Evolutionary conservation across 1,284 basidiomycete species (phyloP).

Genomic region (Fomitopsis palustris): DNA sequence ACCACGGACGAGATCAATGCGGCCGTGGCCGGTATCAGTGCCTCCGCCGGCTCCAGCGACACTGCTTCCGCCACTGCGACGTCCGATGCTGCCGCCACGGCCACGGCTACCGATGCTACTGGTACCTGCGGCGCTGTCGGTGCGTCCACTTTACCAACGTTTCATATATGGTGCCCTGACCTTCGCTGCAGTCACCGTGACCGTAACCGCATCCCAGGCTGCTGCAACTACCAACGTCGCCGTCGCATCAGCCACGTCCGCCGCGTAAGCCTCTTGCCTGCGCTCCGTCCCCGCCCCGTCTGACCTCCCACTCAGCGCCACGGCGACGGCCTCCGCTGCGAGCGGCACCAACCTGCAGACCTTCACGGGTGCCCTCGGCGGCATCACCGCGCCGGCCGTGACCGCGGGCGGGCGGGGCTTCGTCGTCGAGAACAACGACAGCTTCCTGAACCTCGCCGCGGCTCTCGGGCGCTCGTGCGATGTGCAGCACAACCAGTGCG

Average conservation of each 20-base stretch:
- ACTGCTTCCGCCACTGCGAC: slow-evolving; percentile 6
- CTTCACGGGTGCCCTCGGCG: slow-evolving; percentile 53
- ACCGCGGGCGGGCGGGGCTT: slow-evolving; percentile 45
- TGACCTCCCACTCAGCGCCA: not conserved
- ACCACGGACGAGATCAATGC: slow-evolving; percentile 57
- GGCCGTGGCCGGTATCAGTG: slow-evolving; percentile 37
- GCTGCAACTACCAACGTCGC: slow-evolving; percentile 19
- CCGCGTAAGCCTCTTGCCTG: slow-evolving; percentile 17
- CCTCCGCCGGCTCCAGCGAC: slow-evolving; percentile 4
- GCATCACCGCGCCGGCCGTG: slow-evolving; percentile 42
- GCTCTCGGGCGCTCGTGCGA: slow-evolving; percentile 59
- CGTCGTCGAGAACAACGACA: slow-evolving; percentile 41
- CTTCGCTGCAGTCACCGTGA: too few species aligned
- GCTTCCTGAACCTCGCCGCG: slow-evolving; percentile 47
- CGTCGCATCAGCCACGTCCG: slow-evolving; percentile 16
- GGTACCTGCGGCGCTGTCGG: not conserved
- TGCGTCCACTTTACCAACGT: not conserved
- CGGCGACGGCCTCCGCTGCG: slow-evolving; percentile 6
- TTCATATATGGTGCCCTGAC: too few species aligned
- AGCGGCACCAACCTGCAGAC: slow-evolving; percentile 46
- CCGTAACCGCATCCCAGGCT: slow-evolving; percentile 14
- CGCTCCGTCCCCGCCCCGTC: not conserved
- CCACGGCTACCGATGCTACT: not conserved
- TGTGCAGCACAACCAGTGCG: slow-evolving; percentile 52
- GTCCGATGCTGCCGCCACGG: slow-evolving; percentile 10